Conservation (phyloP, 2,329 filamentous ascomycete genomes). For the Alternaria atra region DNA sequence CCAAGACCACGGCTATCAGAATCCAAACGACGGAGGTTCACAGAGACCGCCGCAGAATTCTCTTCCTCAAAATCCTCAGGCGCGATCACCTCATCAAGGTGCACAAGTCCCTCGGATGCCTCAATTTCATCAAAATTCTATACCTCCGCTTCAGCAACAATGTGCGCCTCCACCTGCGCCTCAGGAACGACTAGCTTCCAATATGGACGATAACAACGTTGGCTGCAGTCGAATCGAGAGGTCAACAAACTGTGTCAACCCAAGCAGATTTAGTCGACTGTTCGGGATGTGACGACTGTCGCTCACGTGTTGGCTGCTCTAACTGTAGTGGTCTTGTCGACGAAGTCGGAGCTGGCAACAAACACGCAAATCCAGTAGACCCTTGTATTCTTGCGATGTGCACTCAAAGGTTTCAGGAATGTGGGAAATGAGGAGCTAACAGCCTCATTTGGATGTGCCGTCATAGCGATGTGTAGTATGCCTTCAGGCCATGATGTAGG, state of each 20-base stretch:
- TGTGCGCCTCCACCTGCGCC: neutral
- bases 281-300: neutral
- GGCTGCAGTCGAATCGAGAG: neutral
- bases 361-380: neutral
- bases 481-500: neutral
- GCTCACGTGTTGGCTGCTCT: neutral
- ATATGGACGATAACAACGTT: neutral
- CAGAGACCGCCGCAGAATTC: neutral
- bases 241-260: neutral
- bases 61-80: neutral
- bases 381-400: neutral
- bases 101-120: neutral
- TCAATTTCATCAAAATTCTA: neutral
- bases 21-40: neutral
- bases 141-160: neutral
- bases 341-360: neutral
- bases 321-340: neutral
- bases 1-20: neutral
- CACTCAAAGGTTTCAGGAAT: neutral
- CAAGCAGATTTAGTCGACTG: neutral
- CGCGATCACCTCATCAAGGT: neutral
- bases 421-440: neutral
- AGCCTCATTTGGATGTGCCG: neutral
- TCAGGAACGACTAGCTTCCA: neutral
- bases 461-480: neutral